Percentiles rank a stretch among this genome's conserved stretches.
These are phyloP conservation scores for Forsythia suspensa DNA, from an alignment of 257 asterid species.

Conservation along the genomic window DNA sequence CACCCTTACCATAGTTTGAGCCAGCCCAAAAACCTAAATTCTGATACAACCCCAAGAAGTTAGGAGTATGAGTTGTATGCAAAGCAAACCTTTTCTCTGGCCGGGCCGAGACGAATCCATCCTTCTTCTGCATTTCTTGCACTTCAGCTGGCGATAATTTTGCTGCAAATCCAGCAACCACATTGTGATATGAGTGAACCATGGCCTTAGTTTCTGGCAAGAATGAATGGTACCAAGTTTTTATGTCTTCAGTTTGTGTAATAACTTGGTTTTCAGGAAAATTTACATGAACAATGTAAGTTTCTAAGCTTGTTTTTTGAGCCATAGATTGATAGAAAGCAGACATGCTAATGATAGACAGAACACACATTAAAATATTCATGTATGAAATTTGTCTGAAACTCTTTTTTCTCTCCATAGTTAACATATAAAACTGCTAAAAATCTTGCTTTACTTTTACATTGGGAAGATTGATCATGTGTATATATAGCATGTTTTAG, in stretches of 20 bases:
- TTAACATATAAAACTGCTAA: constrained; percentile 11
- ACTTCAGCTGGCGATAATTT: constrained; percentile 31
- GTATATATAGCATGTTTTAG: neutral
- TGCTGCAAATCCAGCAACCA: constrained; percentile 46
- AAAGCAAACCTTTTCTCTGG: constrained; percentile 27
- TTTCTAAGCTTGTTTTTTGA: constrained; percentile 22
- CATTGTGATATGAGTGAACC: constrained; percentile 39
- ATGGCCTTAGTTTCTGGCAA: constrained; percentile 22
- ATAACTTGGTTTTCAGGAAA: constrained; percentile 18
- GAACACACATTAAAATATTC: neutral
- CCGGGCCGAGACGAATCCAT: constrained; percentile 40
- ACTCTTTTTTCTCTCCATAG: neutral
- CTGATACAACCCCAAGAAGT: constrained; percentile 41
- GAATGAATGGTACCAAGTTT: constrained; percentile 32
- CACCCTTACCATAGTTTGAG: constrained; percentile 41
- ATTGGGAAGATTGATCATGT: neutral
- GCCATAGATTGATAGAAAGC: neutral
- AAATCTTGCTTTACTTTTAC: neutral
- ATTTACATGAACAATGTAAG: constrained; percentile 41
- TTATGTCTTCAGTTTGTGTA: constrained; percentile 16
- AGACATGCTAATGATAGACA: neutral
- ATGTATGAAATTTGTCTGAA: neutral
- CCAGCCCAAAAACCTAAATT: constrained; percentile 43
- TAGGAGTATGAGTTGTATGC: constrained; percentile 50
- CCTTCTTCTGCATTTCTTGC: constrained; percentile 30